Base-by-base conservation (phyloP, 2,329 filamentous ascomycete species). In the Fusarium anthophilum region DNA sequence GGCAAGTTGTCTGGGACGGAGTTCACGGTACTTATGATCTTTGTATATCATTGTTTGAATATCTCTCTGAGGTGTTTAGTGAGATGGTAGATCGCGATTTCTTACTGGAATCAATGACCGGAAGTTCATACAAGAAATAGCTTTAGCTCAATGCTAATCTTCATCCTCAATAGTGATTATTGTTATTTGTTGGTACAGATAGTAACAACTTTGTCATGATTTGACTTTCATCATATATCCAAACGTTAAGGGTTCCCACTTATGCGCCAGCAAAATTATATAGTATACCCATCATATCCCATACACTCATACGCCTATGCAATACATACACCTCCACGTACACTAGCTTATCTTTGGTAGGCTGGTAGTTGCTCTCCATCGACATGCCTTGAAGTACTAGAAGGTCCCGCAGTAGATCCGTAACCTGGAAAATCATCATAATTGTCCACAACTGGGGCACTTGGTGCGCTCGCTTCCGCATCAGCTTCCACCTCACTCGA, bases 371-470 rank as follows among this genome's bases (percentile, higher is more conserved):
- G 83, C 63, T 84, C 83, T 48, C 72, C 77, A 26, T 77, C 66
- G 10, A 54, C 48, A 35, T 64, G 67, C 41, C 66, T 67, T 20
- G 65, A 55, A 32, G 45, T 63, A 17, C 67, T 18, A 30, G 80
- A 79, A 22, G 80, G 76, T 17, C 76, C 77, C 13, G 77, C 74
- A 5, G 69, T 75, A 11, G 76, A 76, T 12, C 76, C 78, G 38
- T 82, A 80, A 24, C 74, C 79, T 14, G 76, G 68, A 75, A 88
- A 85, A 69, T 89, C 85, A 72, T 89, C 86, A 63, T 91, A 86
- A 51, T 91, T 86, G 41, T 83, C 80, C n/a, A 92, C 81, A 32
- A 86, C 81, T 8, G 91, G 91, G 10, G 91, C 91, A 51, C 87
- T 89, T 6, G 90, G 88, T 74, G 91, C 91, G 54, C 88, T 89